These are phyloP conservation scores for Adenanthera pavonina DNA, from an alignment of 306 rosid species.

Conservation along the genomic window DNA sequence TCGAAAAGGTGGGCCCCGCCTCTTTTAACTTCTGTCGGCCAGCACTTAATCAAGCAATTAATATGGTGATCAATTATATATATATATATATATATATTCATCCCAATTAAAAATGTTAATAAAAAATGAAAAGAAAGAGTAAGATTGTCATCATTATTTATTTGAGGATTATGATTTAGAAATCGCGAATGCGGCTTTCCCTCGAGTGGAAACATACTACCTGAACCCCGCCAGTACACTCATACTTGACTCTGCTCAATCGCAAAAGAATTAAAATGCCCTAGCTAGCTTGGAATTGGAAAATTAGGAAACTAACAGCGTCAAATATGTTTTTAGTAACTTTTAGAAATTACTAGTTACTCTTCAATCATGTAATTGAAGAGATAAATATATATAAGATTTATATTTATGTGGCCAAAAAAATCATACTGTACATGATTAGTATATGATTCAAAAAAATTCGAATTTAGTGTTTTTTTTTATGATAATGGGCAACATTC, in stretches of 20 bases:
- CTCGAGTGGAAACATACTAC: background rate
- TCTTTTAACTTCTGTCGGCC: slow-evolving; percentile 18
- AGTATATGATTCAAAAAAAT: too few species aligned
- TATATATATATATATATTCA: background rate
- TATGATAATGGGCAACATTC: too few species aligned
- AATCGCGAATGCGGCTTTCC: background rate
- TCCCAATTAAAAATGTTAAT: background rate
- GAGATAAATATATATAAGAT: too few species aligned
- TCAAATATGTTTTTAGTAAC: background rate
- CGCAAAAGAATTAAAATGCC: background rate
- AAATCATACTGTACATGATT: too few species aligned
- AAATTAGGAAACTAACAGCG: slow-evolving; percentile 4
- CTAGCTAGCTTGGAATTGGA: background rate
- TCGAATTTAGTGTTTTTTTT: too few species aligned
- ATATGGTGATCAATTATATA: background rate
- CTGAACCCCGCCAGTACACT: background rate
- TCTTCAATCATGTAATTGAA: too few species aligned
- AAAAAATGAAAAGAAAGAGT: background rate
- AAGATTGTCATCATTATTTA: background rate
- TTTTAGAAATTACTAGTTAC: too few species aligned
- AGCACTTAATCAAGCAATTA: background rate
- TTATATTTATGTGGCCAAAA: too few species aligned
- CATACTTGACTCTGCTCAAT: background rate
- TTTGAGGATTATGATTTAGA: background rate
- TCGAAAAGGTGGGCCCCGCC: slow-evolving; percentile 19